Evolutionary conservation across 2,329 filamentous ascomycete species (phyloP), one percentile per base, ranked within the genome.

Genomic region (Pezicula radicicola): DNA sequence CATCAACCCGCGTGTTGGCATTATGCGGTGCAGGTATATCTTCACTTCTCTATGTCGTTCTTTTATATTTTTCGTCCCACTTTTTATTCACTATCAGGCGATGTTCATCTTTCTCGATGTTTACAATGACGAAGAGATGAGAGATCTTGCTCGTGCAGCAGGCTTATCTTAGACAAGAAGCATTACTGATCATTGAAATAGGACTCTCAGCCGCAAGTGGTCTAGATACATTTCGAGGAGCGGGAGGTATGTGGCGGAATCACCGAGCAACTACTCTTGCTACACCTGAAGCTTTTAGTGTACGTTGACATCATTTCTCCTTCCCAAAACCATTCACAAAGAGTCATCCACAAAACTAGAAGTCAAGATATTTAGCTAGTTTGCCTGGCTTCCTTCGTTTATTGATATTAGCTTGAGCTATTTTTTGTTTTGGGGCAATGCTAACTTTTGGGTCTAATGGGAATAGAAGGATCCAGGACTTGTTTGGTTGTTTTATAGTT

Each of bases 401-500:
- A 10, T 12, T 13, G 9, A 12, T 2, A 3, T 33, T 33, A 33
- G 9, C 8, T 33, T 10, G 12, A 13, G 30, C 4, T 33, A 33
- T 10, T 33, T 10, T 33, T 13, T 33, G 9, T 4, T 10, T 13
- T 33, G 9, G 30, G 4, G 10, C 10, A 13, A 33, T 33, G 12
- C 30, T 33, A 10, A 33, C 30, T 13, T 10, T 10, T 33, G 10
- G 3, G 4, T 7, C 6, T 25, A 6, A 12, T 33, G 30, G 3
- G 30, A 33, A 12, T 33, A 73, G 19, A 69, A 62, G 8, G 82
- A 95, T 61, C 91, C 92, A 0, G 88, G 80, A 4, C 77, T 96
- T 9, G 91, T 96, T 9, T 97, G 91, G 91, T 81, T 95, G 55
- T 96, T 97, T 68, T 96, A 96, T 71, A 86, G 79, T 51, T 92